Evolutionary conservation across 257 asterid species (phyloP).

Genomic region (Petunia axillaris): DNA sequence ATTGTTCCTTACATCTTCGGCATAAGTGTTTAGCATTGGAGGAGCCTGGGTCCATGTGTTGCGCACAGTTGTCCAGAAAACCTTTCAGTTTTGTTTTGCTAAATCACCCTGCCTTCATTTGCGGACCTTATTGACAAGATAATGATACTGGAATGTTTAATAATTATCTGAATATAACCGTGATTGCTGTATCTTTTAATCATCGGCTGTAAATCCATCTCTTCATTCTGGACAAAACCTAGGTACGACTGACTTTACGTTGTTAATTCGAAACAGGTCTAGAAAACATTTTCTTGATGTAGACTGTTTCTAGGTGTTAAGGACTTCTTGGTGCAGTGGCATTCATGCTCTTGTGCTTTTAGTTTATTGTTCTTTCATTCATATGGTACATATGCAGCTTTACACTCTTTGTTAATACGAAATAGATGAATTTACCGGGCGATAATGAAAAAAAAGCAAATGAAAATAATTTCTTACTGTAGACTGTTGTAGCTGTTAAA

Average conservation of each 20-base stretch:
- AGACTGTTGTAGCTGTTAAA: neutral
- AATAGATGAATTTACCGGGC: neutral
- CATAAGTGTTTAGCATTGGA: no score
- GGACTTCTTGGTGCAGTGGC: neutral
- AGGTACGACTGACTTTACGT: neutral
- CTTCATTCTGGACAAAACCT: neutral
- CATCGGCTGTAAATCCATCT: neutral
- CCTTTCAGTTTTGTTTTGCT: no score
- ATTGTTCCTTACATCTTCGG: no score
- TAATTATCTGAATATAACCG: neutral
- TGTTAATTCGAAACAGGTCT: neutral
- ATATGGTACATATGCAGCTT: neutral
- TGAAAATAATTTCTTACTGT: neutral
- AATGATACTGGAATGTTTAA: no score
- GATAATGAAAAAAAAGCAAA: neutral
- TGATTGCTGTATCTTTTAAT: neutral
- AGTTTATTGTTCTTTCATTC: neutral
- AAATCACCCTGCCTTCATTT: no score
- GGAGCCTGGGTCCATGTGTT: no score
- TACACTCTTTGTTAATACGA: neutral
- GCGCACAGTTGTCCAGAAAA: no score
- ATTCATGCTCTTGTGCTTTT: neutral
- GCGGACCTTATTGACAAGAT: no score
- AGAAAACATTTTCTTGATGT: neutral
- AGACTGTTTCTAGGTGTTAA: neutral